Percentiles rank a stretch among this genome's conserved stretches.
Evolutionary conservation across 768 basidiomycete species (phyloP).

Genomic region (Xanthoconium stramineum): DNA sequence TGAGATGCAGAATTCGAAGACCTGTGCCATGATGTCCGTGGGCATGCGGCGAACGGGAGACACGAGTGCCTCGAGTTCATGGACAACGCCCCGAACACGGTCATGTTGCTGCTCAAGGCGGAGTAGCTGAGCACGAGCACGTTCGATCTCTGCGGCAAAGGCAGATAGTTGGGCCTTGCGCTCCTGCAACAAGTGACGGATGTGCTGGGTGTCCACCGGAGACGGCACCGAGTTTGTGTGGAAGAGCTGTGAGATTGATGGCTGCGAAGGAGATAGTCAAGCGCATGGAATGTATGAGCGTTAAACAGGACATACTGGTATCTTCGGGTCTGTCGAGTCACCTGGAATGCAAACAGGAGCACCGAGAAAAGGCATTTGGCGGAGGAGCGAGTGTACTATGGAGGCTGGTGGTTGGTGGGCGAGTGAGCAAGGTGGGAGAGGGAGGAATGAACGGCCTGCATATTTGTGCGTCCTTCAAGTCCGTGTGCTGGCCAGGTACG

Average conservation of each 20-base stretch:
- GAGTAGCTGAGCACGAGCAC: conserved; percentile 19
- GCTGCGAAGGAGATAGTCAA: conserved; percentile 4
- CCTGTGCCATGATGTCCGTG: conserved; percentile 26
- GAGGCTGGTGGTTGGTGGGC: too few relatives aligned
- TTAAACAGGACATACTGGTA: conserved; percentile 20
- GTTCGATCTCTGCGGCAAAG: conserved; percentile 19
- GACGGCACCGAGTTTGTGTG: conserved; percentile 28
- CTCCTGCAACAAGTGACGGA: conserved; percentile 15
- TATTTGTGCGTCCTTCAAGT: too few relatives aligned
- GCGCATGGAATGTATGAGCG: neutral
- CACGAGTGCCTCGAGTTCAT: conserved; percentile 25
- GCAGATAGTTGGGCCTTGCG: conserved; percentile 12
- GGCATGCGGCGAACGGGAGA: conserved; percentile 33
- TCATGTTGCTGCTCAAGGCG: conserved; percentile 18
- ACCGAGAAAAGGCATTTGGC: conserved; percentile 7
- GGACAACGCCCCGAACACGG: conserved; percentile 11
- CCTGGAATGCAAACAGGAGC: neutral
- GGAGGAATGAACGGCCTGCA: neutral
- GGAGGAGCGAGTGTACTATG: too few relatives aligned
- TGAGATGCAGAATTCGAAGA: conserved; percentile 24
- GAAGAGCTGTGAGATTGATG: conserved; percentile 28
- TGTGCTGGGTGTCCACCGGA: conserved; percentile 16
- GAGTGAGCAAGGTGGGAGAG: neutral
- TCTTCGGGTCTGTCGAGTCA: conserved; percentile 13
- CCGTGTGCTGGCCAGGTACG: too few relatives aligned